A percentile compares a stretch with the other conserved stretches of the same genome.
phyloP scores from a whole-genome alignment of 805 yeast species.

The Metschnikowia noctiluminum region DNA sequence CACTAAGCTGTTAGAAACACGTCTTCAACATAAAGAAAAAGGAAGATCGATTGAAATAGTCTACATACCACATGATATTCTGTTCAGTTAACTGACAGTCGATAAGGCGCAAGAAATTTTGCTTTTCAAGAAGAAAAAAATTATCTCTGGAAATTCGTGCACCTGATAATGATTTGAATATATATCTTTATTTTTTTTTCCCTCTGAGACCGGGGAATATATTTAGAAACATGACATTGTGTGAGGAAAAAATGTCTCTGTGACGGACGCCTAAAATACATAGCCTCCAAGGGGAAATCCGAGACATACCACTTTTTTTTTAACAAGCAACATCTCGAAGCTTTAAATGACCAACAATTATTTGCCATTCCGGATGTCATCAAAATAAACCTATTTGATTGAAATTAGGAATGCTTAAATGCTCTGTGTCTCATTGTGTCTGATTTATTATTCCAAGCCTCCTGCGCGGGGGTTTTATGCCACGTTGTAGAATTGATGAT shows the following conservation, averaged over 20 bases:
- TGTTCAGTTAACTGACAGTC: background rate
- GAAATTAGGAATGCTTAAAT: too few species aligned
- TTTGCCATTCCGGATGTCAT: background rate
- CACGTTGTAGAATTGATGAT: background rate
- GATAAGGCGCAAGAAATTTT: background rate
- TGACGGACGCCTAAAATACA: constrained; percentile 7
- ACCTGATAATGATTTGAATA: constrained; percentile 3
- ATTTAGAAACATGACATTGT: constrained; percentile 9
- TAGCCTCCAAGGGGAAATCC: background rate
- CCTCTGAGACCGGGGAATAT: constrained; percentile 4
- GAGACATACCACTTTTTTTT: background rate
- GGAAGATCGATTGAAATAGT: background rate
- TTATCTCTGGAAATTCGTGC: background rate
- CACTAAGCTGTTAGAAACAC: constrained; percentile 47
- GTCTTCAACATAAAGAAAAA: background rate
- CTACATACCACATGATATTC: constrained; percentile 17
- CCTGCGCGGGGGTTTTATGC: background rate
- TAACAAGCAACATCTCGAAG: background rate
- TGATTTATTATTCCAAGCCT: background rate
- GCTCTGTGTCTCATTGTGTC: background rate
- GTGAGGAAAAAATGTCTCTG: constrained; percentile 11
- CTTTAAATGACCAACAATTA: background rate
- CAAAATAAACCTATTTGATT: too few species aligned
- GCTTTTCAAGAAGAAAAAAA: background rate
- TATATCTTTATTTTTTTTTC: constrained; percentile 6